phyloP scores from a whole-genome alignment of 768 basidiomycete species.

The Boletales sp. region DNA sequence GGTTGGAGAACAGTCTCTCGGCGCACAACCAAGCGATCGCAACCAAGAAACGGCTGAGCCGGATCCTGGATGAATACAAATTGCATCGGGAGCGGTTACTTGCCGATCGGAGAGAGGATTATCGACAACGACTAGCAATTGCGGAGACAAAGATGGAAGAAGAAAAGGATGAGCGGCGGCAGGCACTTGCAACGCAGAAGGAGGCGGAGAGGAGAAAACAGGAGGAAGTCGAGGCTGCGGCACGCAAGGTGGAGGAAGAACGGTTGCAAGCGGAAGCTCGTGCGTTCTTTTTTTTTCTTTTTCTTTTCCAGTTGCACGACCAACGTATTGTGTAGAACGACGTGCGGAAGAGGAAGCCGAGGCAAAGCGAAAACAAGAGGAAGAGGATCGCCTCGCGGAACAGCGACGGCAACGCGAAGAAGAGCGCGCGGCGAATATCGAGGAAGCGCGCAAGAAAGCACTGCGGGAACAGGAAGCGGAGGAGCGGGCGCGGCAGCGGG shows the following conservation, averaged over 20 bases:
- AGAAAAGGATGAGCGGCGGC: conserved; percentile 75
- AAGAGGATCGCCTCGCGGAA: conserved; percentile 52
- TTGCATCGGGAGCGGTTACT: conserved; percentile 50
- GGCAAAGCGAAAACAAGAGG: conserved; percentile 53
- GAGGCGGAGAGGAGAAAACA: conserved; percentile 39
- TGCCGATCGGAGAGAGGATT: conserved; percentile 61
- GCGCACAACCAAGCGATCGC: conserved; percentile 65
- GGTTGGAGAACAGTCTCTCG: conserved; percentile 50
- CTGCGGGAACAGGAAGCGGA: conserved; percentile 73
- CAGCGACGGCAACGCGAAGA: conserved; percentile 51
- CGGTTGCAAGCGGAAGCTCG: conserved; percentile 48
- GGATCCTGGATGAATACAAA: conserved; percentile 72
- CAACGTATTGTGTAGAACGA: conserved; percentile 36
- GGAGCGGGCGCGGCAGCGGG: conserved; percentile 39
- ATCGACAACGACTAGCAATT: conserved; percentile 45
- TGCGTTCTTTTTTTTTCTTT: conserved; percentile 28
- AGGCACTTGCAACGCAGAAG: conserved; percentile 55
- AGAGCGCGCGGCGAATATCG: conserved; percentile 48
- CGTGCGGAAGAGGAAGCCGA: conserved; percentile 56
- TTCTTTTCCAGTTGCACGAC: conserved; percentile 5
- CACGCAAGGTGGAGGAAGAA: conserved; percentile 36
- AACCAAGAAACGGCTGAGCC: conserved; percentile 68
- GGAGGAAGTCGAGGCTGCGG: conserved; percentile 24
- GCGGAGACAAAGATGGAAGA: conserved; percentile 73
- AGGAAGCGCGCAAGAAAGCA: conserved; percentile 55